Percentiles rank a stretch among this genome's conserved stretches.
These are phyloP conservation scores for Pythium monospermum DNA, from an alignment of 352 stramenopile species.

Conservation along the genomic window DNA sequence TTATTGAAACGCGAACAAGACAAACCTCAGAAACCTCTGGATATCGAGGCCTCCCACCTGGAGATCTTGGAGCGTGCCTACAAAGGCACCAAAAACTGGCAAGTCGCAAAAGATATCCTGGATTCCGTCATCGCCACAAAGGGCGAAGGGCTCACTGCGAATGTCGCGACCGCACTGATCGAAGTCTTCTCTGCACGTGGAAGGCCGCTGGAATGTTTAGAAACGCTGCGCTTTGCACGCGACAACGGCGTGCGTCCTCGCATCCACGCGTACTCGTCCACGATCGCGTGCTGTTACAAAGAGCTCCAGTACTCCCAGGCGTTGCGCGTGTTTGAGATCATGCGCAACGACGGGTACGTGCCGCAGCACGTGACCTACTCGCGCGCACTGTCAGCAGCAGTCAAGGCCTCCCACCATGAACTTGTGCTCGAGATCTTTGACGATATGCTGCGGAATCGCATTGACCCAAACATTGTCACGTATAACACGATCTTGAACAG, in stretches of 20 bases:
- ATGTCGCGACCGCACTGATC: slow-evolving; percentile 59
- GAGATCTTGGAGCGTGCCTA: slow-evolving; percentile 27
- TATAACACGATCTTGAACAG: slow-evolving; percentile 88
- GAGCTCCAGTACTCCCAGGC: slow-evolving; percentile 58
- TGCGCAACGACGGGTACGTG: slow-evolving; percentile 81
- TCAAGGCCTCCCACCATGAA: slow-evolving; percentile 73
- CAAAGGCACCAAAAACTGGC: slow-evolving; percentile 33
- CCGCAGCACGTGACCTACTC: slow-evolving; percentile 80
- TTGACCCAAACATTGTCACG: slow-evolving; percentile 70
- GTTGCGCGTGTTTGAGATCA: slow-evolving; percentile 84
- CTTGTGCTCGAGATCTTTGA: slow-evolving; percentile 87
- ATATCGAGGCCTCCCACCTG: slow-evolving; percentile 20
- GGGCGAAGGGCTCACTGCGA: slow-evolving; percentile 32
- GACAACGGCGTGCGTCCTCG: slow-evolving; percentile 64
- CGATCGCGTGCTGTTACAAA: slow-evolving; percentile 78
- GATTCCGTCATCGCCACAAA: slow-evolving; percentile 31
- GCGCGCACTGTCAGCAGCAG: slow-evolving; percentile 70
- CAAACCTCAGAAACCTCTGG: slow-evolving; percentile 1
- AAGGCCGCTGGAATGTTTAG: slow-evolving; percentile 48
- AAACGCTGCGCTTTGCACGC: slow-evolving; percentile 58
- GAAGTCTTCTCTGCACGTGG: slow-evolving; percentile 45
- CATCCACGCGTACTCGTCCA: slow-evolving; percentile 79
- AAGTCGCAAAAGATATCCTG: slow-evolving; percentile 47
- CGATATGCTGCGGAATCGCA: slow-evolving; percentile 72
- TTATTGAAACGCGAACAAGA: slow-evolving; percentile 5